Evolutionary conservation across 2,329 filamentous ascomycete genomes (phyloP), one percentile per base, ranked within the genome.

Genomic region (Apiospora koreana): DNA sequence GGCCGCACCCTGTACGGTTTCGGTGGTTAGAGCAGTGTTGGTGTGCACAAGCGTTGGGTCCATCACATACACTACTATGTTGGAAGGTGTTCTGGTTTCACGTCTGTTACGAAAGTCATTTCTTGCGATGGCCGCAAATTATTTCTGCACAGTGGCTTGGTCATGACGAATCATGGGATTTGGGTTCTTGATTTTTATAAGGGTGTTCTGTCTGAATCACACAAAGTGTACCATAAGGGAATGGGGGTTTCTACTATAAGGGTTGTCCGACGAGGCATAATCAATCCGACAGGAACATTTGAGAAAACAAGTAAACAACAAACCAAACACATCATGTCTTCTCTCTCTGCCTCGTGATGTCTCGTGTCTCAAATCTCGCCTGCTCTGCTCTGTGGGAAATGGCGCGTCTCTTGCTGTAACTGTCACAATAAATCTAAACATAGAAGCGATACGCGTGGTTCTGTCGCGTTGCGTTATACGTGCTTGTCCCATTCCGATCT

Each of bases 1-100:
- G 89, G 89, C 80, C 87, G 86, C 74, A 91, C 89, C 77, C 87
- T 91, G 54, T 91, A 91, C 84, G 89, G 89, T 85, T 91, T 91
- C 85, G 89, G 89, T 85, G 89, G 89, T 86, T 91, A 84, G 31
- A 62, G 54, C 31, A 62, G 21, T n/a, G 31, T 43, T 43, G 9
- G 41, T 43, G 41, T 43, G 12, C 41, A 43, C 54, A 62, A 82
- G 70, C 64, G 50, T 71, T 72, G 58, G 65, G 68, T 62, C 54
- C 31, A 62, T 43, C 54, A 38, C 54, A 68, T 68, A 70, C 38
- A 16, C 10, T 18, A 43, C 10, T 18, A 43, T 70, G 70, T 74
- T 71, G 72, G 73, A 72, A 35, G 54, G 54, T 62, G 54, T 62
- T 62, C 54, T 62, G 54, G 69, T 75, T 77, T 79, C 76, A 80